Evolutionary conservation across 2,329 filamentous ascomycete species (phyloP), one percentile per base, ranked within the genome.

Genomic region (Scedosporium dehoogii): DNA sequence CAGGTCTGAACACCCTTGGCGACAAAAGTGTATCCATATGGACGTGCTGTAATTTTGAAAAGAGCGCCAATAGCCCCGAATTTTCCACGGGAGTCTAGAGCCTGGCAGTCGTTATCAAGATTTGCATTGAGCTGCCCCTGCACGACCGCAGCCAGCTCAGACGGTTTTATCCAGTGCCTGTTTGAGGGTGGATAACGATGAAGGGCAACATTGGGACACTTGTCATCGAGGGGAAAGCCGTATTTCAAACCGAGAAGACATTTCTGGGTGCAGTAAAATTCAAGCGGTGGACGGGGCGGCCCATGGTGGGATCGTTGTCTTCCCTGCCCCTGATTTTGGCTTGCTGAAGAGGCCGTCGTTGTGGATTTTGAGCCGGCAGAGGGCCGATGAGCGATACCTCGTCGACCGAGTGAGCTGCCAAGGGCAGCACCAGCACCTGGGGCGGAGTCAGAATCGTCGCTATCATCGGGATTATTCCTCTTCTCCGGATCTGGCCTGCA

Each of bases 331-430:
- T 38, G 12, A 38, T 12, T 3, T 55, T 14, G 18, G 12, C 38
- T n/a, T 18, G 18, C 25, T 12, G 14, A 5, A 14, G 14, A 46
- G 6, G 38, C n/a, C 16, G 7, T 10, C 33, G 18, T 16, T n/a
- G 33, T 16, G 74, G 66, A 38, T 14, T 12, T 12, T 4, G 33
- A 38, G 10, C 33, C 14, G 33, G 10, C 33, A 38, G 33, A 38
- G 33, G 33, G 33, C 33, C 33, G 33, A 38, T 38, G 33, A 38
- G 33, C 33, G 10, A 38, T 12, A 14, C 33, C 33, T 38, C 33
- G 33, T 3, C 9, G 10, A 38, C 3, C 33, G 10, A 38, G 33
- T 38, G 33, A 10, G 33, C 4, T 14, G 3, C 33, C 10, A 12
- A 10, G 33, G 4, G 33, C 3, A 38, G 33, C 33, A 38, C 33